Base-by-base conservation (phyloP, 768 basidiomycete genomes). In the Kwoniella dejecticola region DNA sequence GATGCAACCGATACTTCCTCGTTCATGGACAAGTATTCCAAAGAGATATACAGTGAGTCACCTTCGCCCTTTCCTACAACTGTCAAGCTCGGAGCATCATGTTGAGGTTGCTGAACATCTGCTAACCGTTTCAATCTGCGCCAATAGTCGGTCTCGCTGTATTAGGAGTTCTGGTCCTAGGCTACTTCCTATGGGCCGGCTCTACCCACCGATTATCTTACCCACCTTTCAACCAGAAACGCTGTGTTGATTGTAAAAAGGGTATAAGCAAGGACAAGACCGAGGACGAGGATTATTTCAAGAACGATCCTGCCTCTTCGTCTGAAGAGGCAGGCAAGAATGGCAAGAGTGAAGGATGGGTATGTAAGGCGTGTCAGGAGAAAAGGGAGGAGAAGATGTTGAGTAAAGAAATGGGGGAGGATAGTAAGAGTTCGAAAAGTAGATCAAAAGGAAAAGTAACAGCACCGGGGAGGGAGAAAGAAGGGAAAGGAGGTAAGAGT, bases 91-190 rank as follows among this genome's bases (percentile, higher is more conserved):
- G n/a, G n/a, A n/a, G n/a, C n/a, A n/a, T n/a, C n/a, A n/a, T n/a
- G n/a, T n/a, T n/a, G n/a, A n/a, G n/a, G n/a, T n/a, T n/a, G n/a
- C n/a, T n/a, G n/a, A n/a, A n/a, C n/a, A n/a, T n/a, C n/a, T n/a
- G n/a, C n/a, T n/a, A n/a, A n/a, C n/a, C n/a, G n/a, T n/a, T n/a
- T n/a, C n/a, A n/a, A n/a, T n/a, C n/a, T n/a, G n/a, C n/a, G n/a
- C n/a, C n/a, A n/a, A n/a, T n/a, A 60, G 59, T 52, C 19, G 50
- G 50, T 30, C 48, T 60, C 13, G 58, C 49, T n/a, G 58, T 60
- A 2, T 44, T 54, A 24, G 52, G 19, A 31, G 36, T 62, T 29
- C 26, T 54, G 19, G 31, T 48, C 17, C 15, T 55, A 6, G 7
- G 26, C 11, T 26, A 54, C n/a, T 42, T 62, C 44, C 17, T 62